Evolutionary conservation across 225 moss, liverwort and hornwort genomes (phyloP).

Genomic region (Lunularia cruciata): DNA sequence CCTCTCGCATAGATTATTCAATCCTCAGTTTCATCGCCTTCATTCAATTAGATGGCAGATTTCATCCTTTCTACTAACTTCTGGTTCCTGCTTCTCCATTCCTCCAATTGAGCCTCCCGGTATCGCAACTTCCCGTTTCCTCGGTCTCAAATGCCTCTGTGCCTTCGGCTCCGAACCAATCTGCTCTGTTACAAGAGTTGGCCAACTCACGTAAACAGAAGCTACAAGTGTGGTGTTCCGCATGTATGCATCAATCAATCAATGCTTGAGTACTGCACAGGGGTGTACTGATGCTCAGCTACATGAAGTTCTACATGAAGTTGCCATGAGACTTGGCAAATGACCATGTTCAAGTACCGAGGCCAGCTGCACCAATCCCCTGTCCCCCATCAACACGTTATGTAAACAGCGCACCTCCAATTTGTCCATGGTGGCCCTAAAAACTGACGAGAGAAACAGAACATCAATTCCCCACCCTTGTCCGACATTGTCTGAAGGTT

Average conservation of each 20-base stretch:
- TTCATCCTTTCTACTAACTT: not conserved
- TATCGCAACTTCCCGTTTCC: not conserved
- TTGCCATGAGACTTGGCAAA: conserved; percentile 3
- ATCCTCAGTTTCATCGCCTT: too few species aligned
- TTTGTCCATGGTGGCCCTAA: not conserved
- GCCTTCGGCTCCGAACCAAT: conserved; percentile 7
- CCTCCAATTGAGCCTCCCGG: not conserved
- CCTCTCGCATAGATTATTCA: too few species aligned
- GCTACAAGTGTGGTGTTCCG: conserved; percentile 7
- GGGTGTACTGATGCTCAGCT: not conserved
- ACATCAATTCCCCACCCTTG: not conserved
- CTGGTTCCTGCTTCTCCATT: conserved; percentile 12
- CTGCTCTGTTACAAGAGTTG: not conserved
- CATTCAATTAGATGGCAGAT: not conserved
- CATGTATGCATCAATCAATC: not conserved
- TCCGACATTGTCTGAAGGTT: conserved; percentile 15
- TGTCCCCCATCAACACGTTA: conserved; percentile 14
- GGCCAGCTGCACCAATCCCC: conserved; percentile 15
- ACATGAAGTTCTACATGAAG: conserved; percentile 4
- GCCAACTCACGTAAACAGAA: not conserved
- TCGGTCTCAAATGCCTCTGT: not conserved
- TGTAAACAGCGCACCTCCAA: conserved; percentile 9
- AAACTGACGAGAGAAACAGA: not conserved
- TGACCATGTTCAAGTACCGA: not conserved
- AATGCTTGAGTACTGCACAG: not conserved